Percentiles rank a stretch among this genome's conserved stretches.
Conservation (phyloP, 495 filamentous ascomycete genomes). For the Xylaria cubensis region DNA sequence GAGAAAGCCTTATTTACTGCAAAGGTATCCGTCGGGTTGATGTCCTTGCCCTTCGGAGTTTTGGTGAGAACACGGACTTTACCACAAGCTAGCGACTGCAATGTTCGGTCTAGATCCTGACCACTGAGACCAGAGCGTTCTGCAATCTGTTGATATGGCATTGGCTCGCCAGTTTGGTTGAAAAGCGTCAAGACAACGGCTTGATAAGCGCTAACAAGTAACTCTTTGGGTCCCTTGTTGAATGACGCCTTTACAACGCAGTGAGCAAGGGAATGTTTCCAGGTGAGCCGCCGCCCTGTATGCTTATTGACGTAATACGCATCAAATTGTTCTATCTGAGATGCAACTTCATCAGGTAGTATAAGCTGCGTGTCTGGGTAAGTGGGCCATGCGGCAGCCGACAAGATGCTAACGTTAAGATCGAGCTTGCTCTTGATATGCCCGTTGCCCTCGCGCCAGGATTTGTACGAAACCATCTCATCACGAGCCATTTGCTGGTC, state of each 20-base stretch:
- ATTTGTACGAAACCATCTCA: conserved; percentile 79
- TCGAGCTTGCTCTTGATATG: conserved; percentile 67
- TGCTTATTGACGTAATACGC: conserved; percentile 85
- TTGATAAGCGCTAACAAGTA: conserved; percentile 88
- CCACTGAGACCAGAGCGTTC: conserved; percentile 69
- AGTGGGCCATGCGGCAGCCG: conserved; percentile 86
- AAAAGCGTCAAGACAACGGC: conserved; percentile 93
- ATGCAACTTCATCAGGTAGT: conserved; percentile 73
- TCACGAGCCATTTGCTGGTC: conserved; percentile 90
- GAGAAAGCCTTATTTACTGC: conserved; percentile 76
- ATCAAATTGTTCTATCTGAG: conserved; percentile 75
- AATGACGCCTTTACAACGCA: conserved; percentile 83
- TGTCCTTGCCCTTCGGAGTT: conserved; percentile 81
- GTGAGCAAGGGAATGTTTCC: conserved; percentile 92
- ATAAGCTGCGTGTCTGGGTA: conserved; percentile 82
- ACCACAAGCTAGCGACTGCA: conserved; percentile 93
- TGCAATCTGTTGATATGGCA: conserved; percentile 71
- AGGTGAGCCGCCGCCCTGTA: conserved; percentile 80
- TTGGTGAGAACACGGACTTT: conserved; percentile 87
- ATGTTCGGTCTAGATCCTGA: conserved; percentile 80
- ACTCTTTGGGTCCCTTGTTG: conserved; percentile 77
- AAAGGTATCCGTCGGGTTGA: conserved; percentile 79
- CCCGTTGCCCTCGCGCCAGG: conserved; percentile 50
- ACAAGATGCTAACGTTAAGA: conserved; percentile 85
- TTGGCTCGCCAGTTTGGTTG: conserved; percentile 65